Percentiles rank a stretch among this genome's conserved stretches.
phyloP scores from a whole-genome alignment of 1,284 basidiomycete species.

The Trichosporon sp. region DNA sequence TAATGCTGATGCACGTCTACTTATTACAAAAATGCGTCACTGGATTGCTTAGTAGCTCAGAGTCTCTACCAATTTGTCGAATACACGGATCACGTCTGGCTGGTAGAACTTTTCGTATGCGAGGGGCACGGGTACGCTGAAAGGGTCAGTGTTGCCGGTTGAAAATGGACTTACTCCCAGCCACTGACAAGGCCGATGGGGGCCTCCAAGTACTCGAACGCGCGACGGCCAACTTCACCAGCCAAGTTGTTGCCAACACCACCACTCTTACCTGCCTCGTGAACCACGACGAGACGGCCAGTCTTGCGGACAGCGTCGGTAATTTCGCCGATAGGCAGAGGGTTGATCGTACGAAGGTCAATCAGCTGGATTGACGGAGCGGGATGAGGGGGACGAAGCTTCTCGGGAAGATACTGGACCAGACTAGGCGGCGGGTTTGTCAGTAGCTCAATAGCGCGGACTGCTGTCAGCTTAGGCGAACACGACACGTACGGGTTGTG shows the following conservation, averaged over 20 bases:
- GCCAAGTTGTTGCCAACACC: slow-evolving; percentile 86
- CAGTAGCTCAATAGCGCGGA: slow-evolving; percentile 50
- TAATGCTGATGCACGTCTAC: slow-evolving; percentile 1
- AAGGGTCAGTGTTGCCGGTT: neutral
- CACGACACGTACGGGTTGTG: slow-evolving; percentile 70
- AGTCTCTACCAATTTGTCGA: slow-evolving; percentile 82
- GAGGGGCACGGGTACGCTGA: slow-evolving; percentile 74
- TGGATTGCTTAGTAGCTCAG: slow-evolving; percentile 64
- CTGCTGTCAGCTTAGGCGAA: slow-evolving; percentile 46
- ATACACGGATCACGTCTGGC: slow-evolving; percentile 77
- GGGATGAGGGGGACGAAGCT: slow-evolving; percentile 67
- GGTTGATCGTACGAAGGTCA: slow-evolving; percentile 84
- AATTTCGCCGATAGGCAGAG: slow-evolving; percentile 81
- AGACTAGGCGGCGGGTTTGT: slow-evolving; percentile 66
- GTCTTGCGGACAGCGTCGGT: slow-evolving; percentile 80
- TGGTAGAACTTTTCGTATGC: slow-evolving; percentile 89
- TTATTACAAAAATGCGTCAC: neutral
- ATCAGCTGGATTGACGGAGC: slow-evolving; percentile 72
- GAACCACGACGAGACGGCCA: slow-evolving; percentile 81
- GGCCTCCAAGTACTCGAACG: slow-evolving; percentile 82
- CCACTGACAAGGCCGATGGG: slow-evolving; percentile 83
- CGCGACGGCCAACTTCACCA: slow-evolving; percentile 79
- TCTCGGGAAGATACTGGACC: slow-evolving; percentile 68
- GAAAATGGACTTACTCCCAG: slow-evolving; percentile 78
- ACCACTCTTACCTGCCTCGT: slow-evolving; percentile 81